These are phyloP conservation scores for Akebia trifoliata DNA, from an alignment of 164 flowering plant species.

Conservation along the genomic window DNA sequence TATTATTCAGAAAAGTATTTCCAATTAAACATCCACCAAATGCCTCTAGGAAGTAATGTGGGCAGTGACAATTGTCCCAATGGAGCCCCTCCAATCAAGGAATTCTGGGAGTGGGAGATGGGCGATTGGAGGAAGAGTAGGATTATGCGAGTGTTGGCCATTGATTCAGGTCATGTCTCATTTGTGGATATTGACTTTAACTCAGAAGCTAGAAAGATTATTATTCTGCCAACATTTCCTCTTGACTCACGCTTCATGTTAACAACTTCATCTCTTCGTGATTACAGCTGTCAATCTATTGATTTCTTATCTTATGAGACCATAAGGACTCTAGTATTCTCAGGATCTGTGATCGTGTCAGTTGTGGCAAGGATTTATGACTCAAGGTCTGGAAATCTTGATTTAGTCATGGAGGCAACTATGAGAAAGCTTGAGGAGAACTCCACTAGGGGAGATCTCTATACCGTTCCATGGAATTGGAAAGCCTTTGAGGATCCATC, in stretches of 20 bases:
- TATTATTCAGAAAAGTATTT: constrained; percentile 27
- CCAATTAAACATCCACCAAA: constrained; percentile 53
- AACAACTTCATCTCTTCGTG: constrained; percentile 25
- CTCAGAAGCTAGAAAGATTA: constrained; percentile 44
- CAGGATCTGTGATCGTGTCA: constrained; percentile 48
- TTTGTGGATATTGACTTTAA: constrained; percentile 63
- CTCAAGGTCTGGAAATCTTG: constrained; percentile 42
- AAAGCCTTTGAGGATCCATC: constrained; percentile 79
- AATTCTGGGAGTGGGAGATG: constrained; percentile 99
- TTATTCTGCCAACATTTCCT: constrained; percentile 83
- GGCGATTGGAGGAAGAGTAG: constrained; percentile 94
- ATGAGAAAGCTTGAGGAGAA: constrained; percentile 49
- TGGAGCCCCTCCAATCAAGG: constrained; percentile 29
- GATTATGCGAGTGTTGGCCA: constrained; percentile 72
- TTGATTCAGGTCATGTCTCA: constrained; percentile 77
- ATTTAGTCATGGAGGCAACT: constrained; percentile 48
- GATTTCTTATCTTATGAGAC: constrained; percentile 38
- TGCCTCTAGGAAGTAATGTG: constrained; percentile 19
- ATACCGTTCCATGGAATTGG: constrained; percentile 68
- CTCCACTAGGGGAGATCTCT: constrained; percentile 56
- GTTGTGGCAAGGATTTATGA: constrained; percentile 76
- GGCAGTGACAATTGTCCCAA: constrained; percentile 33
- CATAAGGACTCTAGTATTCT: constrained; percentile 75
- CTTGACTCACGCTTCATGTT: constrained; percentile 73
- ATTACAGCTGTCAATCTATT: constrained; percentile 34